Conservation (phyloP, 208 protist genomes). For the Kentomonas sorsogonicus region DNA sequence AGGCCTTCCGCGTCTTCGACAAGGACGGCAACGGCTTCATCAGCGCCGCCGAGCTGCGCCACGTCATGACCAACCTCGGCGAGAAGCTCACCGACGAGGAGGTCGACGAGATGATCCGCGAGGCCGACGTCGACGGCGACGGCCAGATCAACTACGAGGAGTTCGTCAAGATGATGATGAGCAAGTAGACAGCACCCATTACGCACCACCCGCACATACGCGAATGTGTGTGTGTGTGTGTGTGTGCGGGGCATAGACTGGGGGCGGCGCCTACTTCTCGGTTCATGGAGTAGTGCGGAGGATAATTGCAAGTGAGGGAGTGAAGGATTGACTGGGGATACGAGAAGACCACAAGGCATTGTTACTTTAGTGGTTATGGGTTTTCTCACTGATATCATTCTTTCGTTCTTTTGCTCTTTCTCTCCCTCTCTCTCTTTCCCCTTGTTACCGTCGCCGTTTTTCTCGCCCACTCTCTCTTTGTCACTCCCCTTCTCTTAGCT, state of each 20-base stretch:
- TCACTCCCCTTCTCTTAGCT: neutral
- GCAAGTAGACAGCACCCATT: slow-evolving; percentile 43
- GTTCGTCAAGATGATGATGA: slow-evolving; percentile 87
- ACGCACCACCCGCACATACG: too few species aligned
- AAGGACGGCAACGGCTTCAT: slow-evolving; percentile 94
- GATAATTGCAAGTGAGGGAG: too few species aligned
- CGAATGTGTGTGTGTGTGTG: too few species aligned
- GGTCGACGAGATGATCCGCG: slow-evolving; percentile 88
- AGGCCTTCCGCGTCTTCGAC: slow-evolving; percentile 96
- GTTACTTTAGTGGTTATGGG: neutral
- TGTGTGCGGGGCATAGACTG: too few species aligned
- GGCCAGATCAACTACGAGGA: slow-evolving; percentile 84
- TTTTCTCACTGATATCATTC: neutral
- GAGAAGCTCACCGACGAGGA: slow-evolving; percentile 93
- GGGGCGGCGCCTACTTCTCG: too few species aligned
- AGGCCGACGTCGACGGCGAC: slow-evolving; percentile 81
- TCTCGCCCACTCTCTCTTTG: neutral
- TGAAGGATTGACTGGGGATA: too few species aligned
- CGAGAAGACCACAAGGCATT: too few species aligned
- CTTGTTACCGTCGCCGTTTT: slow-evolving; percentile 2
- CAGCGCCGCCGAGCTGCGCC: slow-evolving; percentile 91
- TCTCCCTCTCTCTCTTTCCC: slow-evolving; percentile 7
- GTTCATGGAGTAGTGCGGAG: too few species aligned
- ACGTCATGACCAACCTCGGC: slow-evolving; percentile 94
- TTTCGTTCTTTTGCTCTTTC: slow-evolving; percentile 6